Conservation (phyloP, 768 basidiomycete species). For the Paxillus rubicundulus region DNA sequence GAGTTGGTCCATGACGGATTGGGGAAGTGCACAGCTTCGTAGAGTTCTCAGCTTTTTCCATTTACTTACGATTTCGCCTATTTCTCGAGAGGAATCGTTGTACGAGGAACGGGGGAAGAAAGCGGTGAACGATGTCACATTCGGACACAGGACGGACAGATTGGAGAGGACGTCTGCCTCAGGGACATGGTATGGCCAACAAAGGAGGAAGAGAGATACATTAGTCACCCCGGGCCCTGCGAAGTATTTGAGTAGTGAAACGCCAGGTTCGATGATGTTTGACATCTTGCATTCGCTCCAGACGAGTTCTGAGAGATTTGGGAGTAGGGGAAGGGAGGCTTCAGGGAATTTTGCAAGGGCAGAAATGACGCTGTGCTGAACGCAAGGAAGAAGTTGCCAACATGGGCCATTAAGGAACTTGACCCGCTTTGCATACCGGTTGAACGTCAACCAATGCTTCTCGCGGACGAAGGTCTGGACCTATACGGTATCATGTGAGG, state of each 20-base stretch:
- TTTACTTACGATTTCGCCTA: slow-evolving; percentile 20
- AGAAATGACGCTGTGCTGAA: slow-evolving; percentile 17
- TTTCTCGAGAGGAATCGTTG: slow-evolving; percentile 25
- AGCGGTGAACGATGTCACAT: slow-evolving; percentile 25
- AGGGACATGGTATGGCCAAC: slow-evolving; percentile 23
- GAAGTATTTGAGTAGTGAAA: slow-evolving; percentile 26
- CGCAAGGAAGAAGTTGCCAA: slow-evolving; percentile 12
- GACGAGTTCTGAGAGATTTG: slow-evolving; percentile 22
- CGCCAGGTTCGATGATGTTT: slow-evolving; percentile 19
- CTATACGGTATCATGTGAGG: slow-evolving; percentile 4
- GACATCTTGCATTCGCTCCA: slow-evolving; percentile 27
- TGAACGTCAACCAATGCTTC: slow-evolving; percentile 26
- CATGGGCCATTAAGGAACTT: slow-evolving; percentile 22
- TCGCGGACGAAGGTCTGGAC: slow-evolving; percentile 25
- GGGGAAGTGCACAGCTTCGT: slow-evolving; percentile 20
- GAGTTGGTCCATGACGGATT: slow-evolving; percentile 20
- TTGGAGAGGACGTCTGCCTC: slow-evolving; percentile 20
- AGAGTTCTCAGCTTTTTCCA: slow-evolving; percentile 20
- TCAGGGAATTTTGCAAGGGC: slow-evolving; percentile 13
- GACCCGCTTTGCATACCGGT: slow-evolving; percentile 25
- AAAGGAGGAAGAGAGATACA: slow-evolving; percentile 21
- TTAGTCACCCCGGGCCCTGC: slow-evolving; percentile 17
- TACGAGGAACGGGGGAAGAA: slow-evolving; percentile 27
- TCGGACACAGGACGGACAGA: slow-evolving; percentile 22
- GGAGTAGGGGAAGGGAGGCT: slow-evolving; percentile 21